Base-by-base conservation (phyloP, 164 flowering plant genomes). In the Chimonanthus praecox region DNA sequence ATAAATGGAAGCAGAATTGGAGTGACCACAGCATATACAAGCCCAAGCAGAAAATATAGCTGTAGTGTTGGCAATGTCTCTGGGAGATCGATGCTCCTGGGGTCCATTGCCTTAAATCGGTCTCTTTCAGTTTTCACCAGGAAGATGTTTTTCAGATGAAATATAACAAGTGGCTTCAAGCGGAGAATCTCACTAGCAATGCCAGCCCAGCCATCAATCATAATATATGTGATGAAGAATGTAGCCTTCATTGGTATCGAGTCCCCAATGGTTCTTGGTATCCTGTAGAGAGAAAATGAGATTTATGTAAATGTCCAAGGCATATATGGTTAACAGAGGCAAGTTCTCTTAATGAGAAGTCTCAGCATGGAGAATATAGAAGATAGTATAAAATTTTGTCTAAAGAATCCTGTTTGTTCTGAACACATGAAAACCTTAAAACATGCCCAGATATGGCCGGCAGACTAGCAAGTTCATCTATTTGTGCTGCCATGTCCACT, bases 181-280 rank as follows among this genome's bases (percentile, higher is more conserved):
- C 97, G 83, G 63, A 95, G 94, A 74, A 95, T 95, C 86, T 95
- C 98, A 71, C 90, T 72, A 49, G 99, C 99, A 74, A 95, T 87
- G 44, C 94, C 99, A 50, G 99, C 97, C 99, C 99, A 95, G 4
- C 99, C 99, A 76, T 94, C 98, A 73, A 94, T 87, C 99, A 95
- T 95, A 80, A 95, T 90, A 71, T 89, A 93, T 20, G 99, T 95
- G 58, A 95, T 90, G 75, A 95, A 95, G 83, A 95, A 95, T 49
- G 99, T 95, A 71, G 98, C 99, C 79, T 95, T 95, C 97, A 88
- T 90, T 61, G 99, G 98, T 74, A 95, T 94, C 21, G 99, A 88
- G 8, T 92, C 98, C 33, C 99, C 99, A 74, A 95, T 90, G 7
- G 90, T 95, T 78, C 93, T 86, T 4, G 99, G 99, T 79, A 95